Percentiles rank a stretch among this genome's conserved stretches.
Conservation (phyloP, 352 stramenopile genomes). For the Phytophthora colocasiae region DNA sequence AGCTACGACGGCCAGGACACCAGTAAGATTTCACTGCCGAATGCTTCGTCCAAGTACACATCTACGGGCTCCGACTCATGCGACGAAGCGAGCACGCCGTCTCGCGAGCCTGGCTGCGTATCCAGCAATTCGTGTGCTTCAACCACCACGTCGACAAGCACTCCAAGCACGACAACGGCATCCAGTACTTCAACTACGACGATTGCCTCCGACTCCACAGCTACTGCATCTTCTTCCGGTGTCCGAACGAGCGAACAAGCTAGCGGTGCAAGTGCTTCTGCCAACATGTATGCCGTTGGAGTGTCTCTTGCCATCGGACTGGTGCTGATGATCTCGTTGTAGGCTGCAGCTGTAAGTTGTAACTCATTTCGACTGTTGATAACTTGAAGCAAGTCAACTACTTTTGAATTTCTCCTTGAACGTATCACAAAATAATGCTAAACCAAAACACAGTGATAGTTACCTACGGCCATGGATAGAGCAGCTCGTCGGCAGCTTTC, state of each 20-base stretch:
- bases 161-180: slow-evolving; percentile 2
- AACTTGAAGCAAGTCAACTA: too few relatives aligned
- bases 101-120: slow-evolving; percentile 22
- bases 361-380: too few relatives aligned
- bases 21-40: slow-evolving; percentile 39
- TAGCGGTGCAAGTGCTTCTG: slow-evolving; percentile 3
- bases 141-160: slow-evolving; percentile 6
- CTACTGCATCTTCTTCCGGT: slow-evolving; percentile 15
- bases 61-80: slow-evolving; percentile 23
- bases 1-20: slow-evolving; percentile 27
- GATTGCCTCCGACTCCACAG: slow-evolving; percentile 1
- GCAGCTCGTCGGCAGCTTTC: slow-evolving; percentile 50
- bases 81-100: slow-evolving; percentile 19
- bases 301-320: slow-evolving; percentile 1
- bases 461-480: slow-evolving; percentile 37
- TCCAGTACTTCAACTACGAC: slow-evolving; percentile 16
- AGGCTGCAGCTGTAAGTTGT: background rate
- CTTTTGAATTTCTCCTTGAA: too few relatives aligned
- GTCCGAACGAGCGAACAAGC: slow-evolving; percentile 25
- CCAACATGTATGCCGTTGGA: background rate
- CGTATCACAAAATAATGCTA: too few relatives aligned
- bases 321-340: background rate
- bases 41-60: slow-evolving; percentile 37
- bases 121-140: slow-evolving; percentile 19
- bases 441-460: too few relatives aligned